Evolutionary conservation across 1,284 basidiomycete species (phyloP).

Genomic region (Heterobasidion irregulare): DNA sequence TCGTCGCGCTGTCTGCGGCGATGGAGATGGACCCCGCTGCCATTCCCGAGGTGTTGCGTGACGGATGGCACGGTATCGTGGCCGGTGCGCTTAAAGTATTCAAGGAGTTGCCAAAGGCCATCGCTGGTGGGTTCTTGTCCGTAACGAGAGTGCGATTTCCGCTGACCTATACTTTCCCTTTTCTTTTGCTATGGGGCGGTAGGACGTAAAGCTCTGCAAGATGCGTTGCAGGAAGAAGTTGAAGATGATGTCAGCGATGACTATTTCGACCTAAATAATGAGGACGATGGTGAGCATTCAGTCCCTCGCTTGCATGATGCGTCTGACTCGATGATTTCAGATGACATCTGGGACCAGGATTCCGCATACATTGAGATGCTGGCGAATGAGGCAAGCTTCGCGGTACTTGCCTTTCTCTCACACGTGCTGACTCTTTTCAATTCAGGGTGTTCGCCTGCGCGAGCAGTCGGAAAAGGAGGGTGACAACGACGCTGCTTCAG

Average conservation of each 20-base stretch:
- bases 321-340: conserved; percentile 21
- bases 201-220: conserved; percentile 65
- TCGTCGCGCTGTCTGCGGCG: conserved; percentile 68
- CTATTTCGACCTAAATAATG: conserved; percentile 56
- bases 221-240: conserved; percentile 43
- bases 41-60: conserved; percentile 51
- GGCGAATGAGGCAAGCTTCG: conserved; percentile 57
- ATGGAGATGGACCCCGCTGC: conserved; percentile 55
- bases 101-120: conserved; percentile 66
- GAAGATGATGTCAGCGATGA: conserved; percentile 58
- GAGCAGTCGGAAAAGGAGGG: conserved; percentile 41
- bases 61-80: conserved; percentile 71
- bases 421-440: conserved; percentile 1
- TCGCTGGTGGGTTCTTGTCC: conserved; percentile 41
- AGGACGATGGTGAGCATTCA: conserved; percentile 53
- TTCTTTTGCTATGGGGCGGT: neutral
- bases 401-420: neutral
- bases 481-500: conserved; percentile 38
- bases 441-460: conserved; percentile 60
- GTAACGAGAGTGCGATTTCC: neutral
- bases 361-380: conserved; percentile 77
- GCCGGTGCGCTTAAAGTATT: conserved; percentile 63
- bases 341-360: conserved; percentile 81
- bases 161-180: neutral
- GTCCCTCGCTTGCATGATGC: conserved; percentile 1